Base-by-base conservation (phyloP, 1,284 basidiomycete genomes). In the Xerocomus tenax region DNA sequence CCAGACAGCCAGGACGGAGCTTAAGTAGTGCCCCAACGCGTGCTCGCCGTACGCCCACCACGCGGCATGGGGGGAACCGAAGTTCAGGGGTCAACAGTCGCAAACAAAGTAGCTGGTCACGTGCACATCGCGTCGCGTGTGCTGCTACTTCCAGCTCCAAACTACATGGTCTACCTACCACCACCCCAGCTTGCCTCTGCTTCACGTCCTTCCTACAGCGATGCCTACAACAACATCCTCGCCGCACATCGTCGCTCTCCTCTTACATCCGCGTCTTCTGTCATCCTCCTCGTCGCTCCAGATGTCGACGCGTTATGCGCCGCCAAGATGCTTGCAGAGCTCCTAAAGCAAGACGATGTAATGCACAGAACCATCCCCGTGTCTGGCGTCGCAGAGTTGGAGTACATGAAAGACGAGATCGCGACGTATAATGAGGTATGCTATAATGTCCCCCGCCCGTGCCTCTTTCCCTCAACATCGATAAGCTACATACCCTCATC, bases 331-430 rank as follows among this genome's bases (percentile, higher is more conserved):
- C 78, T 98, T 41, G 84, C 85, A n/a, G 83, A 84, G 32, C 73
- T 98, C 18, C 82, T 98, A 69, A 87, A 84, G 57, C 89, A 95
- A 58, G 96, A 98, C 73, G 92, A 96, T 60, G 82, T 98, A 19
- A 85, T 88, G 63, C 87, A 96, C 68, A 81, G 90, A 39, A 81
- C 93, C 54, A 84, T 93, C 19, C 95, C 95, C n/a, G 84, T 98
- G 1, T 86, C 91, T 25, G 92, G 93, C 1, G 87, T 91, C 57
- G 74, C 78, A 18, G 85, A 87, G 55, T 70, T 96, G 8, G 79
- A 86, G 54, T 66, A 66, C 8, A 74, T 85, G 59, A 75, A 77
- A 48, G 77, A 84, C 45, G 84, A 90, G 55, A 76, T 93, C 21
- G 70, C 78, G 7, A 71, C 75, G 3, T 82, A 84, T 58, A 66